A percentile compares a stretch with the other conserved stretches of the same genome.
Evolutionary conservation across 139 green algal species (phyloP).

Genomic region (Coelastrella sp.): DNA sequence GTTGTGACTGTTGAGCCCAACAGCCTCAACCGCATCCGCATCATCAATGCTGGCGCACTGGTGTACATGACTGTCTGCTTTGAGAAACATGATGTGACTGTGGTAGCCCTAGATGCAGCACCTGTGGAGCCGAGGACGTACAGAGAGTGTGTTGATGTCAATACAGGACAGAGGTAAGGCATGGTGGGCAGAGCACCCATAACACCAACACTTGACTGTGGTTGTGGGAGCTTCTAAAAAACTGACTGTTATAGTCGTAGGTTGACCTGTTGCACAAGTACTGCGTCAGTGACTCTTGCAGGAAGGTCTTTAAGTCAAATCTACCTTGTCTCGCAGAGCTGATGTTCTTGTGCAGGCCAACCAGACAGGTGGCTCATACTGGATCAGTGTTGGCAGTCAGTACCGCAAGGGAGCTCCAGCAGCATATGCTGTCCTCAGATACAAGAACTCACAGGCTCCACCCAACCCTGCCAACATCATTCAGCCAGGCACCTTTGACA

Average conservation of each 20-base stretch:
- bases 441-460: conserved; percentile 34
- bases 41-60: conserved; percentile 66
- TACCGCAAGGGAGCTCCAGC: conserved; percentile 54
- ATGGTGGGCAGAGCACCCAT: too few relatives aligned
- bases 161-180: conserved; percentile 71
- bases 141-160: conserved; percentile 70
- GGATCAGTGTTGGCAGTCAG: conserved; percentile 59
- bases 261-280: not conserved
- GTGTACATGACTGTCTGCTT: conserved; percentile 75
- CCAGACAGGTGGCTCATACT: conserved; percentile 56
- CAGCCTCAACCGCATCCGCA: conserved; percentile 65
- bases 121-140: conserved; percentile 54
- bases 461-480: conserved; percentile 2
- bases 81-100: conserved; percentile 64
- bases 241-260: too few relatives aligned
- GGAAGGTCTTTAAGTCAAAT: too few relatives aligned
- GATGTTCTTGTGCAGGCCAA: conserved; percentile 67
- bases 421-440: conserved; percentile 63
- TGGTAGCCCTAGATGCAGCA: conserved; percentile 66
- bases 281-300: too few relatives aligned
- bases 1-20: conserved; percentile 41
- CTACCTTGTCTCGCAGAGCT: conserved; percentile 53
- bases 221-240: too few relatives aligned
- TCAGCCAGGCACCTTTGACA: not conserved
- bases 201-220: too few relatives aligned